phyloP scores from a whole-genome alignment of 169 alveolate genomes.

The Plasmodium chabaudi region DNA sequence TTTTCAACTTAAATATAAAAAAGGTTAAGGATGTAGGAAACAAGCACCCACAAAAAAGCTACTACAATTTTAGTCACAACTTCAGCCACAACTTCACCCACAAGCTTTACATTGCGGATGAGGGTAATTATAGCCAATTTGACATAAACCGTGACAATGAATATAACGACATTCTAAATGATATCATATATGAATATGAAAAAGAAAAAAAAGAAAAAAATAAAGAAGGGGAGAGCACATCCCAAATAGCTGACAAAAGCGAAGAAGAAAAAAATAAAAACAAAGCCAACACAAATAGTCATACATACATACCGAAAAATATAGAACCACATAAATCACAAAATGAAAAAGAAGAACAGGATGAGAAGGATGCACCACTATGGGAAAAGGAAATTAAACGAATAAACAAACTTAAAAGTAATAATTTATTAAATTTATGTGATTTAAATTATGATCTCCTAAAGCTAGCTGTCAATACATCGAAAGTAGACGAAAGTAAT shows the following conservation, averaged over 20 bases:
- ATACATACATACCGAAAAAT: neutral
- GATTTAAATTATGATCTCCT: slow-evolving; percentile 49
- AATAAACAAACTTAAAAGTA: slow-evolving; percentile 28
- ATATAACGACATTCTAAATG: slow-evolving; percentile 57
- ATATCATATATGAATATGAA: slow-evolving; percentile 57
- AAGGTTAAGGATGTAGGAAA: neutral
- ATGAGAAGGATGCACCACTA: neutral
- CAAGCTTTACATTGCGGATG: slow-evolving; percentile 1
- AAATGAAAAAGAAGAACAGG: neutral
- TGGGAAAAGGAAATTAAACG: slow-evolving; percentile 30
- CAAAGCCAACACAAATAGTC: neutral
- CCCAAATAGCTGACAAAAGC: neutral
- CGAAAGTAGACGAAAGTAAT: slow-evolving; percentile 18
- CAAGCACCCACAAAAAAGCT: neutral
- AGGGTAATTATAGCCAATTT: slow-evolving; percentile 23
- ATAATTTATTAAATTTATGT: slow-evolving; percentile 40
- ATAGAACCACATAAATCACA: neutral
- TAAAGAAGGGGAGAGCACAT: neutral
- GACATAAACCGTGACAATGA: slow-evolving; percentile 42
- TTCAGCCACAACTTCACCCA: no score
- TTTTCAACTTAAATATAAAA: slow-evolving; percentile 28
- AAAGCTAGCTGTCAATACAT: neutral
- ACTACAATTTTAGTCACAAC: neutral
- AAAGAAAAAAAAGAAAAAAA: slow-evolving; percentile 33
- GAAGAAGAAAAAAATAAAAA: neutral